Conservation (phyloP, 2,329 filamentous ascomycete genomes). For the Aspergillus vadensis region DNA sequence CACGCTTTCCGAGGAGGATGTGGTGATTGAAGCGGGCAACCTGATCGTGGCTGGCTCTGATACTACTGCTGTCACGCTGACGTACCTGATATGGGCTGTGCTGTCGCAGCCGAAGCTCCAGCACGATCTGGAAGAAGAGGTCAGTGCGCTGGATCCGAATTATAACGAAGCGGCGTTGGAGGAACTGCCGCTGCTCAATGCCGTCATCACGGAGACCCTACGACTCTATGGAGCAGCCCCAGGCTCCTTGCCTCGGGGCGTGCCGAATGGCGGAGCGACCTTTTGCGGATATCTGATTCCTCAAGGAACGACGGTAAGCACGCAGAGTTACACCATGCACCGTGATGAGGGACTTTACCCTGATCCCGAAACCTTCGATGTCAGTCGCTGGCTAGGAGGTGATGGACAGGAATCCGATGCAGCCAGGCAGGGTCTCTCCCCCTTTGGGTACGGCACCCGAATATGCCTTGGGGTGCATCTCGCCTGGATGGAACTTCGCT, state of each 20-base stretch:
- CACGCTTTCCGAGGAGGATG: slow-evolving; percentile 33
- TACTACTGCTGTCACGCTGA: slow-evolving; percentile 52
- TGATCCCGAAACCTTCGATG: slow-evolving; percentile 53
- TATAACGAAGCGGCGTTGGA: slow-evolving; percentile 52
- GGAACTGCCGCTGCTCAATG: slow-evolving; percentile 55
- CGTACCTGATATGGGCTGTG: slow-evolving; percentile 49
- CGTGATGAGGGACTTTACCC: slow-evolving; percentile 53
- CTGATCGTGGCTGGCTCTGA: slow-evolving; percentile 54
- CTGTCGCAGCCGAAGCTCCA: slow-evolving; percentile 36
- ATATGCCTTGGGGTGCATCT: slow-evolving; percentile 70
- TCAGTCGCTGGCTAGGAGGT: slow-evolving; percentile 52
- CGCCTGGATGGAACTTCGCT: slow-evolving; percentile 58
- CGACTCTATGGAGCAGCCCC: slow-evolving; percentile 60
- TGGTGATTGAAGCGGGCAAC: slow-evolving; percentile 39
- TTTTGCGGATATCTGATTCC: slow-evolving; percentile 50
- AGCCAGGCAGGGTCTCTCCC: slow-evolving; percentile 57
- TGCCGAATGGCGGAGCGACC: slow-evolving; percentile 48
- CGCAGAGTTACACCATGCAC: slow-evolving; percentile 57
- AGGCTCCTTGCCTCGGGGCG: slow-evolving; percentile 56
- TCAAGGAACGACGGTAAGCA: slow-evolving; percentile 54
- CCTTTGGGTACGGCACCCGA: slow-evolving; percentile 66
- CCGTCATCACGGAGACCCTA: slow-evolving; percentile 61
- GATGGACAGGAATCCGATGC: slow-evolving; percentile 21
- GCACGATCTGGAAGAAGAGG: slow-evolving; percentile 51
- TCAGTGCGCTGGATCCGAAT: slow-evolving; percentile 38